phyloP scores from a whole-genome alignment of 2,329 filamentous ascomycete genomes.

The Sporothrix schenckii region DNA sequence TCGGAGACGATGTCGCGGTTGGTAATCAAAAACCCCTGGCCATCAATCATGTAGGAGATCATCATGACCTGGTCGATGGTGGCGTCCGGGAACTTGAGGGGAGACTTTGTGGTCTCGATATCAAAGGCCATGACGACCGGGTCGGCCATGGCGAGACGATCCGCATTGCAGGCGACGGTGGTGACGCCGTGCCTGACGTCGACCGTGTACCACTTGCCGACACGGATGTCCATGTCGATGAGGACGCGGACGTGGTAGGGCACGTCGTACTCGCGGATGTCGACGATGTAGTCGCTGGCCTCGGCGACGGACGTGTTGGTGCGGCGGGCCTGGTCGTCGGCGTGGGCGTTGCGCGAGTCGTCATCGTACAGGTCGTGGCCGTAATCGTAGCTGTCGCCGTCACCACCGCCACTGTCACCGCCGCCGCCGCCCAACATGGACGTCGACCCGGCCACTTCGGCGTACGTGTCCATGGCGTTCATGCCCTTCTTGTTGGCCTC shows the following conservation, averaged over 20 bases:
- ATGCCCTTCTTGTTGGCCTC: constrained; percentile 97
- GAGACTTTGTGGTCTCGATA: constrained; percentile 96
- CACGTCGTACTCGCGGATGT: constrained; percentile 98
- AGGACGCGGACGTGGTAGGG: constrained; percentile 98
- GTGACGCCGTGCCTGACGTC: constrained; percentile 90
- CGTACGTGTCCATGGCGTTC: constrained; percentile 97
- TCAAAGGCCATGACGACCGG: constrained; percentile 99
- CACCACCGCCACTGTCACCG: constrained; percentile 2
- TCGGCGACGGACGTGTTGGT: constrained; percentile 61
- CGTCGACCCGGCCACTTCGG: constrained; percentile 79
- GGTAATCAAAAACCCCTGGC: constrained; percentile 95
- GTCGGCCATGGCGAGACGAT: constrained; percentile 85
- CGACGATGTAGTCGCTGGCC: constrained; percentile 95
- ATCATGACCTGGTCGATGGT: constrained; percentile 98
- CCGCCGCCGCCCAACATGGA: constrained; percentile 66
- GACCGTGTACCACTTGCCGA: constrained; percentile 95
- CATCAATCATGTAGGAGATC: constrained; percentile 99
- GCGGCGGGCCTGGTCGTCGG: constrained; percentile 40
- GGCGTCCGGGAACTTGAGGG: constrained; percentile 94
- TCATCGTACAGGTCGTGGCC: constrained; percentile 86
- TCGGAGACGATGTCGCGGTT: constrained; percentile 98
- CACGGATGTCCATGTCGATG: constrained; percentile 95
- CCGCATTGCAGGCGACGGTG: constrained; percentile 81
- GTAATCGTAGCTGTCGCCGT: constrained; percentile 54
- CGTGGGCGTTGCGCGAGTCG: constrained; percentile 73